phyloP scores from a whole-genome alignment of 352 stramenopile genomes.

The Pseudoperonospora humuli region DNA sequence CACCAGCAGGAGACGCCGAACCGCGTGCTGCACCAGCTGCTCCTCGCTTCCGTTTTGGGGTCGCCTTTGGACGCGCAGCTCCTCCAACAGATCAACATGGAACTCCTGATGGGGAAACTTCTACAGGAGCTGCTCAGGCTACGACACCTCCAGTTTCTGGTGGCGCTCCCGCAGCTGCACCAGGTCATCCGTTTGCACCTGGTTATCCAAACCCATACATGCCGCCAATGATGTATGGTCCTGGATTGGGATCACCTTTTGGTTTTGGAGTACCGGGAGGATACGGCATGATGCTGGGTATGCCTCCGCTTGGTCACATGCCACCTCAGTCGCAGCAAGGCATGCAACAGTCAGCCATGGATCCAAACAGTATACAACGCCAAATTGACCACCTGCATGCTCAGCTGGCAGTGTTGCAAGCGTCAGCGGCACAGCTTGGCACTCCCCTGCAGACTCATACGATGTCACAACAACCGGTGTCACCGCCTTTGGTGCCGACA shows the following conservation, averaged over 20 bases:
- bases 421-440: slow-evolving; percentile 21
- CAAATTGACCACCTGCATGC: slow-evolving; percentile 46
- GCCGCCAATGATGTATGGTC: slow-evolving; percentile 52
- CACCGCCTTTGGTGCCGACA: slow-evolving; percentile 1
- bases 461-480: slow-evolving; percentile 7
- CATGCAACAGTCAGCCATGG: slow-evolving; percentile 22
- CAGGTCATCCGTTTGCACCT: slow-evolving; percentile 27
- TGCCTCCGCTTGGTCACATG: slow-evolving; percentile 19
- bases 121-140: slow-evolving; percentile 3
- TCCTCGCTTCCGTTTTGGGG: slow-evolving; percentile 25
- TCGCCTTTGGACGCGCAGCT: slow-evolving; percentile 22
- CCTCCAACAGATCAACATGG: slow-evolving; percentile 13
- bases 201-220: slow-evolving; percentile 51
- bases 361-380: slow-evolving; percentile 38
- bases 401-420: slow-evolving; percentile 43
- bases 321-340: slow-evolving; percentile 18
- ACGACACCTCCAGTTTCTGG: slow-evolving; percentile 6
- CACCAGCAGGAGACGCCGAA: slow-evolving; percentile 5
- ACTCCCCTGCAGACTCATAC: slow-evolving; percentile 6
- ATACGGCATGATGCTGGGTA: slow-evolving; percentile 51
- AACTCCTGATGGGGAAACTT: slow-evolving; percentile 2
- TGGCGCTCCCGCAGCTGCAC: slow-evolving; percentile 12
- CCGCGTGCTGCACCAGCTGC: slow-evolving; percentile 10
- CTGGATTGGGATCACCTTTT: slow-evolving; percentile 32
- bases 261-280: slow-evolving; percentile 46